phyloP scores from a whole-genome alignment of 2,329 filamentous ascomycete species.

The Venturia carpophila region DNA sequence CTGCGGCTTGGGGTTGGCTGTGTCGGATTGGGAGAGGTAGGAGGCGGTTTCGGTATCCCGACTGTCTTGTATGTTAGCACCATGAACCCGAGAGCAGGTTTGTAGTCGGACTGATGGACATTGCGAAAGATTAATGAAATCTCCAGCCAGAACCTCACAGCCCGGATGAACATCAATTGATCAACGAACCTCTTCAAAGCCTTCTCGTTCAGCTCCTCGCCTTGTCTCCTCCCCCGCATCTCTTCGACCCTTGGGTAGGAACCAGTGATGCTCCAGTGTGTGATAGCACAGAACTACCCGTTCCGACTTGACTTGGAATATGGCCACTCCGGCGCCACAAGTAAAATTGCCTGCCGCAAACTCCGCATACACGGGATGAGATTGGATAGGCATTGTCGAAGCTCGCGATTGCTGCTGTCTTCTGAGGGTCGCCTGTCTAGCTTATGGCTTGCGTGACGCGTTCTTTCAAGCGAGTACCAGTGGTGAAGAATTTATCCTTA shows the following conservation, averaged over 20 bases:
- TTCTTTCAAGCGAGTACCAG: background rate
- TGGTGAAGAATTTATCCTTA: background rate
- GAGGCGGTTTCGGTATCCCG: conserved; percentile 43
- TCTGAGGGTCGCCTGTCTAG: background rate
- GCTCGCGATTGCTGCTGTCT: background rate
- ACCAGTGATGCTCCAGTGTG: conserved; percentile 35
- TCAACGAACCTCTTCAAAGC: conserved; percentile 39
- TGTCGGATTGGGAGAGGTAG: conserved; percentile 40
- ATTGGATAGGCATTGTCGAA: background rate
- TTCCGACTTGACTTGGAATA: conserved; percentile 41
- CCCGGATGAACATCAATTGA: background rate
- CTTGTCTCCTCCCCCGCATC: conserved; percentile 40
- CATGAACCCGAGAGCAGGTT: no score
- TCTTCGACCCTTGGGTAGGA: conserved; percentile 42
- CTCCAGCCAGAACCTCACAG: no score
- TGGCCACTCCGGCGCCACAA: conserved; percentile 39
- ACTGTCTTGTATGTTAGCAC: conserved; percentile 23
- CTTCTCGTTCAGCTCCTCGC: conserved; percentile 40
- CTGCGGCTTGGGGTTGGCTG: conserved; percentile 35
- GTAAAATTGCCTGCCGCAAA: conserved; percentile 16
- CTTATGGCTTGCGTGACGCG: background rate
- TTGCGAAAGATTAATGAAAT: no score
- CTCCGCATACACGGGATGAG: conserved; percentile 15
- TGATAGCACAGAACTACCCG: conserved; percentile 44
- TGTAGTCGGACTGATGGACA: background rate